Percentiles rank a stretch among this genome's conserved stretches.
Evolutionary conservation across 2,329 filamentous ascomycete genomes (phyloP).

Genomic region (Hymenoscyphus linearis): DNA sequence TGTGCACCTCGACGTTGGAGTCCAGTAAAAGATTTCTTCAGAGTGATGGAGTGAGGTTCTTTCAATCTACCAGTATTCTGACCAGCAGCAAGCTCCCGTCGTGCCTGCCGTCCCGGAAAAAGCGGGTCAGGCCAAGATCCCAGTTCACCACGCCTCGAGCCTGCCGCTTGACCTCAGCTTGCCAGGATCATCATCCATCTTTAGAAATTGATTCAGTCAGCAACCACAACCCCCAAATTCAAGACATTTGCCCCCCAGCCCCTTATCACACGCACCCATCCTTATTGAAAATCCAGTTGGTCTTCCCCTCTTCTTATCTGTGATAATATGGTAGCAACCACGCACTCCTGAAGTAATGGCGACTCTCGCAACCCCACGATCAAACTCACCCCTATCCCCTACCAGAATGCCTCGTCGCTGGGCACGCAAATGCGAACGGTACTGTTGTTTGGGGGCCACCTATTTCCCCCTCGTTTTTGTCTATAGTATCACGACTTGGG

Average conservation of each 20-base stretch:
- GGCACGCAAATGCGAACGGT: constrained; percentile 70
- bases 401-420: constrained; percentile 50
- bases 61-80: no score
- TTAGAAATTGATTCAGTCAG: not conserved
- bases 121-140: not conserved
- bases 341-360: constrained; percentile 20
- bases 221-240: not conserved
- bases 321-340: not conserved
- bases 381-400: constrained; percentile 33
- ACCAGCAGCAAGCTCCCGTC: no score
- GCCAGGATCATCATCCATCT: not conserved
- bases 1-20: no score
- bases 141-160: not conserved
- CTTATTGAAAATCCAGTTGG: not conserved
- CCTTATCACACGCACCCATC: not conserved
- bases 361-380: constrained; percentile 18
- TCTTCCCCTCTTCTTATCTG: not conserved
- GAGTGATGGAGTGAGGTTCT: no score
- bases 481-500: constrained; percentile 88
- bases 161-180: not conserved
- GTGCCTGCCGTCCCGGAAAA: no score
- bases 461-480: constrained; percentile 89
- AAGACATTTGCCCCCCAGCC: not conserved
- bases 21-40: no score
- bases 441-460: constrained; percentile 71